Conservation (phyloP, 75 land plant species). For the Larix kaempferi region DNA sequence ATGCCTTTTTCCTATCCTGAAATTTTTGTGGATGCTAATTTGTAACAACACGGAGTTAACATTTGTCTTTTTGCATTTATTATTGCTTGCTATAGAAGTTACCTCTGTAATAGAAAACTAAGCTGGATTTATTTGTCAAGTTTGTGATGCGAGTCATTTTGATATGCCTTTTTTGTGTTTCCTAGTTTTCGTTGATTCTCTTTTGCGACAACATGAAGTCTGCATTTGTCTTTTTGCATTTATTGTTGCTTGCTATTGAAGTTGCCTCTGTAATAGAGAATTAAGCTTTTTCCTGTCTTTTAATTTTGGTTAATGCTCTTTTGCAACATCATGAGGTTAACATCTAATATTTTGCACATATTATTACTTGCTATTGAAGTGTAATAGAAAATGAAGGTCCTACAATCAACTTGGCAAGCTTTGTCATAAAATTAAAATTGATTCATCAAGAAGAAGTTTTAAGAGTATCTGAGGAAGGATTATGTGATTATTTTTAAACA, state of each 20-base stretch:
- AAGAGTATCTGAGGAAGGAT: not conserved
- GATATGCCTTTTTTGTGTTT: too few relatives aligned
- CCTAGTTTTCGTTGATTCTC: too few relatives aligned
- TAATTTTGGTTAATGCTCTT: too few relatives aligned
- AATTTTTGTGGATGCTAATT: not conserved
- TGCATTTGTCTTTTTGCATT: not conserved
- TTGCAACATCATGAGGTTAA: not conserved
- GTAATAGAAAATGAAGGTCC: not conserved
- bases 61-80: not conserved
- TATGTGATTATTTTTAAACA: not conserved
- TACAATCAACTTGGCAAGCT: not conserved
- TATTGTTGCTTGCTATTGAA: not conserved
- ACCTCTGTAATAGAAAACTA: not conserved
- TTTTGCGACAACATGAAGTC: not conserved
- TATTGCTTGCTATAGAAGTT: not conserved
- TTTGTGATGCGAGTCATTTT: too few relatives aligned
- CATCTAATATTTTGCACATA: not conserved
- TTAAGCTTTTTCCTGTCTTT: not conserved
- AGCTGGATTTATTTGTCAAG: not conserved
- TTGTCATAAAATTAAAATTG: not conserved
- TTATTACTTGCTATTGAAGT: not conserved
- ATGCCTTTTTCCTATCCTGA: too few relatives aligned
- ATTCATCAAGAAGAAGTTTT: not conserved
- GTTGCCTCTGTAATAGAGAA: not conserved
- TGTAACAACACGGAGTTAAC: not conserved